Evolutionary conservation across 2,329 filamentous ascomycete species (phyloP), one percentile per base, ranked within the genome.

Genomic region (Chaetomium sp.): DNA sequence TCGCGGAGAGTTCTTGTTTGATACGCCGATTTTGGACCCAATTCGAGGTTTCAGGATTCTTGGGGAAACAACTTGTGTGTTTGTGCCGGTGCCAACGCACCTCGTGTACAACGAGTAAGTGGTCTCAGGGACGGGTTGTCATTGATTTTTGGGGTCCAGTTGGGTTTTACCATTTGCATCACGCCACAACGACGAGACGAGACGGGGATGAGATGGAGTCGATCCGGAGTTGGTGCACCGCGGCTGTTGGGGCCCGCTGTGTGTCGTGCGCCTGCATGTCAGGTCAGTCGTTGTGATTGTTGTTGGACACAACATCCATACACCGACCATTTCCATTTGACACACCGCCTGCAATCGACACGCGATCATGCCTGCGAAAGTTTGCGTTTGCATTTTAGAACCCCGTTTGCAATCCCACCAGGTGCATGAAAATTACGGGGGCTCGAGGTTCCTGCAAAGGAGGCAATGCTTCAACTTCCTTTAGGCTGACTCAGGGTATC

Each of bases 341-440:
- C 55, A 49, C 55, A 57, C 52, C 55, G 55, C 55, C 34, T 37
- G 32, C 32, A 32, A 7, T 11, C 32, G 11, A 34, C 27, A 27
- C 34, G 51, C 36, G 19, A 19, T 47, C 19, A 27, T 37, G 45
- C 34, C 27, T 14, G 38, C 38, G 44, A 19, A 49, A 42, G 44
- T 35, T 48, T 36, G 37, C 48, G 45, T 33, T 33, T 12, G 34
- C 46, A 47, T 33, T 42, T 52, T 52, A 9, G 35, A 35, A 27
- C 19, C 19, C 19, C 19, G 19, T 27, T 27, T 27, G 19, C 19
- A 27, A 27, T 27, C 19, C 19, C 19, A 27, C 19, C 19, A 27
- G 19, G 19, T 53, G 55, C 55, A 56, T 53, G 50, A 56, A 37
- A 11, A 49, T 49, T 48, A 34, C 54, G 44, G 53, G 44, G 49